These are phyloP conservation scores for Magnolia kwangsiensis DNA, from an alignment of 164 flowering plant genomes.

Conservation along the genomic window DNA sequence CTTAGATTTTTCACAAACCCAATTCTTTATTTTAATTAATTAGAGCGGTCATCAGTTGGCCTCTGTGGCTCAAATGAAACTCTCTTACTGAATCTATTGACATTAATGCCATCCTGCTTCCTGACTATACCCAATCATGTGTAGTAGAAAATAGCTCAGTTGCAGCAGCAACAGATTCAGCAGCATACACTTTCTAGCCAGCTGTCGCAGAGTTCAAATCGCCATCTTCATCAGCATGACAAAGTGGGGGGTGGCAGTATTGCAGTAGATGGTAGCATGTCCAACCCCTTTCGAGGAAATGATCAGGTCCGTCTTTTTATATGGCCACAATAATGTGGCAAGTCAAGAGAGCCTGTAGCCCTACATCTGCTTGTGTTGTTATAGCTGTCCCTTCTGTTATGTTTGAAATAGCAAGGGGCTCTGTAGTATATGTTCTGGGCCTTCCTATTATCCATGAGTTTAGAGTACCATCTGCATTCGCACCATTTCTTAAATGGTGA, in stretches of 20 bases:
- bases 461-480: not conserved
- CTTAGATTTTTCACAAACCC: not conserved
- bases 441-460: not conserved
- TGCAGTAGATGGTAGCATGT: constrained; percentile 76
- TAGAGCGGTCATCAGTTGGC: not conserved
- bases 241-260: constrained; percentile 68
- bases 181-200: constrained; percentile 74
- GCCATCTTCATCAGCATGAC: constrained; percentile 75
- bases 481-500: not conserved
- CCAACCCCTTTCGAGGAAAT: constrained; percentile 83
- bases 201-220: constrained; percentile 69
- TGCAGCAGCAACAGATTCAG: constrained; percentile 55
- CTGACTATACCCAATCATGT: constrained; percentile 17
- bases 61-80: not conserved
- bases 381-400: not conserved
- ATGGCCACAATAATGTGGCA: not conserved
- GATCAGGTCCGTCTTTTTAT: constrained; percentile 67
- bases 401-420: not conserved
- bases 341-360: not conserved
- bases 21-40: not conserved
- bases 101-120: not conserved
- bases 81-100: not conserved
- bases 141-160: constrained; percentile 73
- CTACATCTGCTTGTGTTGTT: not conserved
- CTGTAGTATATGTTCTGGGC: not conserved